Percentiles rank a stretch among this genome's conserved stretches.
These are phyloP conservation scores for Rostrohypoxylon terebratum DNA, from an alignment of 495 filamentous ascomycete species.

Conservation along the genomic window DNA sequence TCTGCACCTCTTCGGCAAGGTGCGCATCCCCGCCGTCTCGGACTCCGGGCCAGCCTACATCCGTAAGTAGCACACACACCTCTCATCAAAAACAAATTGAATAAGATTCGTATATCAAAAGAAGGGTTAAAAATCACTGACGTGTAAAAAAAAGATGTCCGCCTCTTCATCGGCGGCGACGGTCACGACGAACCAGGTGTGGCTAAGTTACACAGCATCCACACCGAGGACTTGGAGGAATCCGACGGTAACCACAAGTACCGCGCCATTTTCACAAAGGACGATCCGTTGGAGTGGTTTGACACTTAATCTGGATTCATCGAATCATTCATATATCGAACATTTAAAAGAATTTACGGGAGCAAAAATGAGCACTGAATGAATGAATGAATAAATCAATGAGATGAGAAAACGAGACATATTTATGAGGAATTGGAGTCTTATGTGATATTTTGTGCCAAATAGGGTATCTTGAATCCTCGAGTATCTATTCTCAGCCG, in stretches of 20 bases:
- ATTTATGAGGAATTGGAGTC: not conserved
- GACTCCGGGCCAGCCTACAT: constrained; percentile 58
- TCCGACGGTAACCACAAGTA: constrained; percentile 59
- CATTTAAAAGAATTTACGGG: not conserved
- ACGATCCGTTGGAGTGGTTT: constrained; percentile 68
- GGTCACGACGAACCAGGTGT: constrained; percentile 57
- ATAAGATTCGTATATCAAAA: too few species aligned
- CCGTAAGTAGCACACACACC: constrained; percentile 18
- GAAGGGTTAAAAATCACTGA: too few species aligned
- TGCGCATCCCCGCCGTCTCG: constrained; percentile 61
- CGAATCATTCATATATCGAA: not conserved
- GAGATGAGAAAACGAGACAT: not conserved
- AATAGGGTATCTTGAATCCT: constrained; percentile 40
- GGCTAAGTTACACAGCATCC: constrained; percentile 65
- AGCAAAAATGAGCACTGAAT: constrained; percentile 1
- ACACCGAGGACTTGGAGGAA: constrained; percentile 62
- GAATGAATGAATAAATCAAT: constrained; percentile 9
- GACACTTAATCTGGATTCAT: constrained; percentile 55
- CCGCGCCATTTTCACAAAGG: constrained; percentile 64
- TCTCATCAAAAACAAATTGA: too few species aligned
- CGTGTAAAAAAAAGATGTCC: too few species aligned
- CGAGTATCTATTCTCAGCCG: constrained; percentile 12
- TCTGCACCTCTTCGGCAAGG: constrained; percentile 67
- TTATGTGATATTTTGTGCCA: constrained; percentile 14
- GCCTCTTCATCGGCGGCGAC: constrained; percentile 62